Conservation (phyloP, 805 yeast species). For the Lipomyces chichibuensis region DNA sequence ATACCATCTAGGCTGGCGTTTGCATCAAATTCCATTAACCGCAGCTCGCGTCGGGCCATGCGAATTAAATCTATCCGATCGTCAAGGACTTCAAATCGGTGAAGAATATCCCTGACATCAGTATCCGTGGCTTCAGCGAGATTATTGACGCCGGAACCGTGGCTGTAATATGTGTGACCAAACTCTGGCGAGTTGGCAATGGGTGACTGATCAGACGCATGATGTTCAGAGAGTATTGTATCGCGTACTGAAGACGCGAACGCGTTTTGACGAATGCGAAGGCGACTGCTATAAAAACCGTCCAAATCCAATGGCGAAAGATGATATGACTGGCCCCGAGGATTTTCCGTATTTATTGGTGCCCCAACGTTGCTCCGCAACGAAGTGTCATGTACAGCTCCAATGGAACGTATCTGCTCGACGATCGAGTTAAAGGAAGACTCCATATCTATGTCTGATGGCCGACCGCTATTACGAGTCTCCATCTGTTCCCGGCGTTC, state of each 20-base stretch:
- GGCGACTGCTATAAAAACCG: conserved; percentile 26
- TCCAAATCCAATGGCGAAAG: conserved; percentile 29
- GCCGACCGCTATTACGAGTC: neutral
- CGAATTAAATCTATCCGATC: conserved; percentile 27
- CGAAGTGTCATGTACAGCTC: conserved; percentile 18
- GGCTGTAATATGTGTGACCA: neutral
- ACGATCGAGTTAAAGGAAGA: conserved; percentile 18
- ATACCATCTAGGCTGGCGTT: conserved; percentile 10
- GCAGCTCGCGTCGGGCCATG: conserved; percentile 22
- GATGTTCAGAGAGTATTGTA: neutral
- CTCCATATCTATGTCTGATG: neutral
- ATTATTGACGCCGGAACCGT: neutral
- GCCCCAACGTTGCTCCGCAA: conserved; percentile 5
- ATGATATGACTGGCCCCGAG: conserved; percentile 10
- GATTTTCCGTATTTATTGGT: neutral
- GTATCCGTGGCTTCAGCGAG: conserved; percentile 5
- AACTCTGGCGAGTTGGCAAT: neutral
- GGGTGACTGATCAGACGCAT: neutral
- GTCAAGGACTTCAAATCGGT: conserved; percentile 22
- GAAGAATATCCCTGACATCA: conserved; percentile 14
- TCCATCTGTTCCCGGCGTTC: neutral
- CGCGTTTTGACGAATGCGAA: conserved; percentile 26
- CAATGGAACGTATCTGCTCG: conserved; percentile 28
- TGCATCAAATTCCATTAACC: conserved; percentile 22
- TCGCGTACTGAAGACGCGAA: conserved; percentile 11